Conservation (phyloP, 768 basidiomycete genomes). For the Panellus pusillus region DNA sequence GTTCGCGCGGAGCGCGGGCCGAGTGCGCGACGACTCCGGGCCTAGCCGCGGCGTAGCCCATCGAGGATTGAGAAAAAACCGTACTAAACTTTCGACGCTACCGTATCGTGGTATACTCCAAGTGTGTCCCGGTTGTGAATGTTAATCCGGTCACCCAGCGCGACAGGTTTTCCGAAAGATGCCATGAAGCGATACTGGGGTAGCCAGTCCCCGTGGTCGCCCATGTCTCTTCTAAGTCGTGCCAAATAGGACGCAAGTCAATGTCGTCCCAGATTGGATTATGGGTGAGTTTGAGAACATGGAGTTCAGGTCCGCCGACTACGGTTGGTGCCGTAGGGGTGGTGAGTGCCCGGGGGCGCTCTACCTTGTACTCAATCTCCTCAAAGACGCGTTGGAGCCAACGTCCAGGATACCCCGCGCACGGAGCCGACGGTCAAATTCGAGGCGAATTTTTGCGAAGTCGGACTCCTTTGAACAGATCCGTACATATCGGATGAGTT, state of each 20-base stretch:
- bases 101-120: background rate
- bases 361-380: constrained; percentile 5
- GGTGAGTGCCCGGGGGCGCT: constrained; percentile 7
- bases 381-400: constrained; percentile 12
- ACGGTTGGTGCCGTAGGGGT: background rate
- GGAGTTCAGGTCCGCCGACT: background rate
- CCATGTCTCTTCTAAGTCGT: background rate
- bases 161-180: constrained; percentile 3
- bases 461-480: constrained; percentile 7
- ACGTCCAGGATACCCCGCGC: too few species aligned
- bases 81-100: too few species aligned
- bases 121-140: background rate
- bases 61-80: background rate
- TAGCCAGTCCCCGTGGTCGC: background rate
- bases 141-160: constrained; percentile 8
- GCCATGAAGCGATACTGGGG: constrained; percentile 2
- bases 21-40: too few species aligned
- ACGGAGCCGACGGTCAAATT: too few species aligned
- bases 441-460: constrained; percentile 4
- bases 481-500: constrained; percentile 4
- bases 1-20: too few species aligned
- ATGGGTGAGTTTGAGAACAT: constrained; percentile 19
- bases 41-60: too few species aligned
- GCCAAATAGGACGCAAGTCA: background rate
- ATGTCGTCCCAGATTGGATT: constrained; percentile 11